These are phyloP conservation scores for Guadua angustifolia DNA, from an alignment of 176 grass and related monocot genomes.

Conservation along the genomic window DNA sequence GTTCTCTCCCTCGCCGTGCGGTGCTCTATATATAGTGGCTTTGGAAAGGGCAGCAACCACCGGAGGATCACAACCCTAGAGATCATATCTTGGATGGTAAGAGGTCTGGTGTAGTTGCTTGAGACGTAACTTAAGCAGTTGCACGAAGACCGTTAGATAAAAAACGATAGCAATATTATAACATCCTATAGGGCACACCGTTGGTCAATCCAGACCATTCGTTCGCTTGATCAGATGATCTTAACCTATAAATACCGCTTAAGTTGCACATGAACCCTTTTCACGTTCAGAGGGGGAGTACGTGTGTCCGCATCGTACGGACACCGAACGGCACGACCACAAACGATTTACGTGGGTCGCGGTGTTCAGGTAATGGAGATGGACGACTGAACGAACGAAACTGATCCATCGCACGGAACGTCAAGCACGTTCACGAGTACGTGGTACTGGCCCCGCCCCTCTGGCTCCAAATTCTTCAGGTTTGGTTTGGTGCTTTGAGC, in stretches of 20 bases:
- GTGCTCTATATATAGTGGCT: conserved; percentile 35
- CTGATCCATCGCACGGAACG: neutral
- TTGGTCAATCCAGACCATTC: too few relatives aligned
- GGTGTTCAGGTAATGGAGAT: conserved; percentile 4
- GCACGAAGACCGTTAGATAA: too few relatives aligned
- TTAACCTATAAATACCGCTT: too few relatives aligned
- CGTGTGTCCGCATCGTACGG: neutral
- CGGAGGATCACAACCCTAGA: neutral
- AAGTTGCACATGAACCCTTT: too few relatives aligned
- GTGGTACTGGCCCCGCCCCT: too few relatives aligned
- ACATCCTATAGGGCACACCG: too few relatives aligned
- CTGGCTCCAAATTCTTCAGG: conserved; percentile 13
- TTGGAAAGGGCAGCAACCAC: conserved; percentile 28
- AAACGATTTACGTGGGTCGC: neutral
- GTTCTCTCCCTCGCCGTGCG: neutral
- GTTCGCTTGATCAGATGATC: too few relatives aligned
- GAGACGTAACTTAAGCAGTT: too few relatives aligned
- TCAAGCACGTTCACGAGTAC: neutral
- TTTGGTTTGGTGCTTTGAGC: neutral
- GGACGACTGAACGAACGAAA: neutral
- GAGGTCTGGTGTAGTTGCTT: too few relatives aligned
- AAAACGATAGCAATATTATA: too few relatives aligned
- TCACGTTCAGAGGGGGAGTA: neutral
- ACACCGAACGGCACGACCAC: neutral
- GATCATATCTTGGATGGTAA: too few relatives aligned